phyloP scores from a whole-genome alignment of 352 stramenopile species.

The Achlya hypogyna region DNA sequence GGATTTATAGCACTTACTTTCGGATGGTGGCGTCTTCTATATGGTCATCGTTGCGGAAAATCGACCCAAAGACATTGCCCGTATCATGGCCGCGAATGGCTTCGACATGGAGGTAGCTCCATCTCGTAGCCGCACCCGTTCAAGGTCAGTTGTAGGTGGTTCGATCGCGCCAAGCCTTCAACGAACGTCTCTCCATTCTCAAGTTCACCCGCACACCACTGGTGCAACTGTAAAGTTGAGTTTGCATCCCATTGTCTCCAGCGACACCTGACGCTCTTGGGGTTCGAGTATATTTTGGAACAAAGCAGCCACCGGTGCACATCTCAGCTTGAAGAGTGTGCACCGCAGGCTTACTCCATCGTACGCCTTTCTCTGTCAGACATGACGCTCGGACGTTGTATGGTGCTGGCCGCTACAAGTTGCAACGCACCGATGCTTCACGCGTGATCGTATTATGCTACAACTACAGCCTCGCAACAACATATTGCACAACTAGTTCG shows the following conservation, averaged over 20 bases:
- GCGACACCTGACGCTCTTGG: background rate
- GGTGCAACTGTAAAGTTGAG: background rate
- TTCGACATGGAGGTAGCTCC: constrained; percentile 53
- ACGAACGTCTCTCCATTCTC: constrained; percentile 66
- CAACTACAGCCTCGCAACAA: no score
- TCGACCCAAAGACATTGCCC: constrained; percentile 88
- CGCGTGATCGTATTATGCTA: no score
- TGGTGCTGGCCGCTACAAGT: no score
- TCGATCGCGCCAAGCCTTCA: constrained; percentile 54
- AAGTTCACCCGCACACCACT: constrained; percentile 38
- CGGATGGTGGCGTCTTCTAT: constrained; percentile 88
- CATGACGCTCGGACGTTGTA: no score
- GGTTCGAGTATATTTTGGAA: no score
- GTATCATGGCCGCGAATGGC: constrained; percentile 51
- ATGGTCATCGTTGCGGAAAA: constrained; percentile 98
- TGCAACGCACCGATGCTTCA: no score
- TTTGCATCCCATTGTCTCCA: no score
- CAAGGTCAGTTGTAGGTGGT: constrained; percentile 34
- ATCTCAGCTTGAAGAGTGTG: no score
- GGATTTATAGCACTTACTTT: constrained; percentile 47
- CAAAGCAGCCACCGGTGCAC: no score
- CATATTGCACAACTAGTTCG: no score
- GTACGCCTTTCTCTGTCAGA: no score
- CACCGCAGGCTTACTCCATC: no score
- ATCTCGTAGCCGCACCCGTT: constrained; percentile 3